Conservation (phyloP, 2,329 filamentous ascomycete genomes). For the Ophiostoma pallidulum region DNA sequence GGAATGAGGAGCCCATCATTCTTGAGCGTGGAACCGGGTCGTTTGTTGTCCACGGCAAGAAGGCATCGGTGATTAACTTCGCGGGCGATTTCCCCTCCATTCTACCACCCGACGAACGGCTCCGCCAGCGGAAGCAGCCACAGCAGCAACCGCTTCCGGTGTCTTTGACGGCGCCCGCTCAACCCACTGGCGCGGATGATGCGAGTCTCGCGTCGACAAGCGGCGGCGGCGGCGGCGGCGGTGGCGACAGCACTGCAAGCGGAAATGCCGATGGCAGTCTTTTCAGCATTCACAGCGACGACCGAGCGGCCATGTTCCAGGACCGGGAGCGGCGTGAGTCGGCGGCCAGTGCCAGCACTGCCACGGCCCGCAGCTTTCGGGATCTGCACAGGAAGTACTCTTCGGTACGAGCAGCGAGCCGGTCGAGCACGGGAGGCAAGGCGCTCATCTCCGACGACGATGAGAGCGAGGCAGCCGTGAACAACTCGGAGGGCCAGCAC, state of each 20-base stretch:
- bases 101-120: conserved; percentile 60
- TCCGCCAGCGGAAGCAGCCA: conserved; percentile 51
- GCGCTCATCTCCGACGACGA: conserved; percentile 39
- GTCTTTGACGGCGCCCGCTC: conserved; percentile 21
- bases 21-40: conserved; percentile 73
- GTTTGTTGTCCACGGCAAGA: conserved; percentile 96
- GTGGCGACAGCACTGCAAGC: background rate
- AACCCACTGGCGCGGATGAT: background rate
- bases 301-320: conserved; percentile 40
- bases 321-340: conserved; percentile 48
- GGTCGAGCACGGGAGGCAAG: conserved; percentile 17
- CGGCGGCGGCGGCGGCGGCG: conserved; percentile 2
- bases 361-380: conserved; percentile 56
- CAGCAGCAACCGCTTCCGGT: conserved; percentile 24
- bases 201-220: background rate
- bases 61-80: conserved; percentile 94
- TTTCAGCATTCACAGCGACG: conserved; percentile 29
- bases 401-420: conserved; percentile 36
- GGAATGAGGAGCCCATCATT: conserved; percentile 47
- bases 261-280: background rate
- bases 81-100: conserved; percentile 75
- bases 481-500: conserved; percentile 48
- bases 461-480: conserved; percentile 51
- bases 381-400: conserved; percentile 53
- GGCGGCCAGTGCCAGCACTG: conserved; percentile 54